These are phyloP conservation scores for Leishmania lainsoni DNA, from an alignment of 208 protist genomes.

Conservation along the genomic window DNA sequence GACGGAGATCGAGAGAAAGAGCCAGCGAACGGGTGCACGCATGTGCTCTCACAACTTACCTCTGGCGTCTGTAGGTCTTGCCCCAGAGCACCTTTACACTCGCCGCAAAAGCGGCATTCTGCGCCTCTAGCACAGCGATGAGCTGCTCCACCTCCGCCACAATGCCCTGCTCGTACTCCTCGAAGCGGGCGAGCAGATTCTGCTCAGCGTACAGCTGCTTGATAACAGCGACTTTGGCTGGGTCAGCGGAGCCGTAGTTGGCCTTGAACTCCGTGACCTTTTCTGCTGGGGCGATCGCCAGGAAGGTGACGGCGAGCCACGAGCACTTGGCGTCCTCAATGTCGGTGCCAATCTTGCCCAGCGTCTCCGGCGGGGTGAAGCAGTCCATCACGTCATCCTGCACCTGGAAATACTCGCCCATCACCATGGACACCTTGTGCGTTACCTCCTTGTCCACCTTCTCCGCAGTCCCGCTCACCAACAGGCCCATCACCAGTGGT, in stretches of 20 bases:
- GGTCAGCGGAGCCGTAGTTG: conserved; percentile 88
- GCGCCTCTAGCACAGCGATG: conserved; percentile 40
- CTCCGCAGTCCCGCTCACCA: conserved; percentile 75
- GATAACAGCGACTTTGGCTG: conserved; percentile 78
- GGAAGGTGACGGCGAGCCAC: conserved; percentile 95
- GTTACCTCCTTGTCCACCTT: conserved; percentile 62
- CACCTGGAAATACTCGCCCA: conserved; percentile 98
- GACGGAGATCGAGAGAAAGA: background rate
- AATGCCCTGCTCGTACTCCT: conserved; percentile 79
- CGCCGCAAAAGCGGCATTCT: conserved; percentile 49
- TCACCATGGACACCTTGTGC: conserved; percentile 89
- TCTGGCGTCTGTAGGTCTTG: conserved; percentile 90
- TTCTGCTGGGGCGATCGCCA: conserved; percentile 51
- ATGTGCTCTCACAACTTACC: conserved; percentile 31
- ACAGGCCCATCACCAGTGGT: conserved; percentile 94
- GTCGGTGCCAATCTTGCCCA: conserved; percentile 98
- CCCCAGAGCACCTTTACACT: conserved; percentile 78
- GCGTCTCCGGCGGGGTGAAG: conserved; percentile 94
- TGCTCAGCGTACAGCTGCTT: conserved; percentile 90
- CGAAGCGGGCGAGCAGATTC: conserved; percentile 73
- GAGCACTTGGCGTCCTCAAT: conserved; percentile 98
- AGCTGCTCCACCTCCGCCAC: conserved; percentile 57
- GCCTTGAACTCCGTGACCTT: conserved; percentile 82
- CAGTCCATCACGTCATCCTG: conserved; percentile 99
- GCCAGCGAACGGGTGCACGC: background rate